Conservation (phyloP, 1,284 basidiomycete genomes). For the Marasmius sp. region DNA sequence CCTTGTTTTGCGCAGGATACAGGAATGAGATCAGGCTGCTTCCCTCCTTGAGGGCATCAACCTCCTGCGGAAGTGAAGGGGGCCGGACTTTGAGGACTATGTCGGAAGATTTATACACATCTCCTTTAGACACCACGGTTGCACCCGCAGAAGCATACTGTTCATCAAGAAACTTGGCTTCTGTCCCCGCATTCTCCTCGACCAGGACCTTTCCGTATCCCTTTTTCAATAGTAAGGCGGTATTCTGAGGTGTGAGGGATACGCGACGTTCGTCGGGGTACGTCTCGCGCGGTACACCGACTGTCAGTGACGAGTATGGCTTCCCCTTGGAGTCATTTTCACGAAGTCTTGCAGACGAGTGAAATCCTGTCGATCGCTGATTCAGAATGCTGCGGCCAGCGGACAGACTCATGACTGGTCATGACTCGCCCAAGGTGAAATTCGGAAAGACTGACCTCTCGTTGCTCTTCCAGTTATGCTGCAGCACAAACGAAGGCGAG, state of each 20-base stretch:
- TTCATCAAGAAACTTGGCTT: constrained; percentile 77
- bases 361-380: constrained; percentile 8
- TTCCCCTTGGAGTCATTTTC: constrained; percentile 40
- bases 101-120: constrained; percentile 64
- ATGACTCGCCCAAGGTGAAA: neutral
- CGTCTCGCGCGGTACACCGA: constrained; percentile 76
- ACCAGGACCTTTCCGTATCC: constrained; percentile 74
- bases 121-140: constrained; percentile 62
- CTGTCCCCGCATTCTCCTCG: constrained; percentile 67
- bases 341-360: constrained; percentile 10
- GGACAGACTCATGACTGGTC: neutral
- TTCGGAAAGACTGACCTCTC: neutral
- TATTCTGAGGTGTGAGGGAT: constrained; percentile 77
- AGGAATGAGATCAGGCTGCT: constrained; percentile 83
- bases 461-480: neutral
- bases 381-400: too few relatives aligned
- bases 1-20: constrained; percentile 79
- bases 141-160: constrained; percentile 80
- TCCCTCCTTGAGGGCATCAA: constrained; percentile 59
- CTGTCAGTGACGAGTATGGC: constrained; percentile 71
- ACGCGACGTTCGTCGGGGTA: constrained; percentile 79
- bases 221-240: constrained; percentile 73
- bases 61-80: constrained; percentile 62
- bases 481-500: constrained; percentile 9
- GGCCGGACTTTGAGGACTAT: constrained; percentile 83